Percentiles rank a stretch among this genome's conserved stretches.
These are phyloP conservation scores for Didymellaceae sp. DNA, from an alignment of 2,329 filamentous ascomycete species.

Conservation along the genomic window DNA sequence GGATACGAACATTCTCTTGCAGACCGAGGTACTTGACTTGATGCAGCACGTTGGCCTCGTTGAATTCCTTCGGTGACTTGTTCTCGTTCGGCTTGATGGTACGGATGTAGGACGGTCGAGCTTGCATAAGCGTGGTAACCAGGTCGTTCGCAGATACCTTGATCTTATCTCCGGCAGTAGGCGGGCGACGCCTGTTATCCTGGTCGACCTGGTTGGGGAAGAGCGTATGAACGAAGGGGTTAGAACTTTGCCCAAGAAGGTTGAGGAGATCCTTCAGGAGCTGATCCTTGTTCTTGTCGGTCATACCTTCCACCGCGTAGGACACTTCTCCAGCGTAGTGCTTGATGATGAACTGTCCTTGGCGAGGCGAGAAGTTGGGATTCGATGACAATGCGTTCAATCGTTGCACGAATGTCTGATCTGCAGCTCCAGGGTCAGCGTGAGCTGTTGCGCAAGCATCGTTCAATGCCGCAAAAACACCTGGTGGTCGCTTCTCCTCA, in stretches of 20 bases:
- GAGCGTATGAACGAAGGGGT: constrained; percentile 82
- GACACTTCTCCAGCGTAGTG: constrained; percentile 97
- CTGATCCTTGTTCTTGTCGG: constrained; percentile 99
- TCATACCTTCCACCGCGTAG: constrained; percentile 95
- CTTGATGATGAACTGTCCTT: constrained; percentile 97
- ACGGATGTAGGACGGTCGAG: constrained; percentile 95
- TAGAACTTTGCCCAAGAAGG: constrained; percentile 81
- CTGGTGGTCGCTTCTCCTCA: constrained; percentile 86
- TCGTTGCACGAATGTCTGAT: constrained; percentile 93
- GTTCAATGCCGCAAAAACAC: constrained; percentile 94
- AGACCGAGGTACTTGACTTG: constrained; percentile 99
- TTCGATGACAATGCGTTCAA: constrained; percentile 87
- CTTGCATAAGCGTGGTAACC: constrained; percentile 95
- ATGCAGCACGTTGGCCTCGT: constrained; percentile 88
- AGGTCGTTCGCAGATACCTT: constrained; percentile 92
- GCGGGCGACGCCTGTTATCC: constrained; percentile 92
- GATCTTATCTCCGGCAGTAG: constrained; percentile 95
- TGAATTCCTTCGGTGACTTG: constrained; percentile 94
- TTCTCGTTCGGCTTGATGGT: constrained; percentile 99
- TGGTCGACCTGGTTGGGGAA: constrained; percentile 95
- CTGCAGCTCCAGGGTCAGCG: constrained; percentile 90
- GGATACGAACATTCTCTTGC: constrained; percentile 98
- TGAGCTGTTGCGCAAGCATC: constrained; percentile 98
- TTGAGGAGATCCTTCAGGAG: constrained; percentile 92
- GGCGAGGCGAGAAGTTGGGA: constrained; percentile 86